These are phyloP conservation scores for Mycena sanguinolenta DNA, from an alignment of 768 basidiomycete species.

Conservation along the genomic window DNA sequence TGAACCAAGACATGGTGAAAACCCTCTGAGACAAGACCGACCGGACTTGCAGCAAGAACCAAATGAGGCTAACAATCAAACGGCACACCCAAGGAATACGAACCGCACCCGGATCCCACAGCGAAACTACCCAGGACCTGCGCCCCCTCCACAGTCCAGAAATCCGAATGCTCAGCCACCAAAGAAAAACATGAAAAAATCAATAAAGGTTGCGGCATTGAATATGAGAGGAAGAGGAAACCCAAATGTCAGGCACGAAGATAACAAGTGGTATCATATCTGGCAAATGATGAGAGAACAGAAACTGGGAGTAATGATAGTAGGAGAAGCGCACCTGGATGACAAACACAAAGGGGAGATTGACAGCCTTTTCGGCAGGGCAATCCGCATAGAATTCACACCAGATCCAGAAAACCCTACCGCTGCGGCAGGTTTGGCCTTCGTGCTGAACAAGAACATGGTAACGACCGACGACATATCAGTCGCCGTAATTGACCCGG, in stretches of 20 bases:
- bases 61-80: too few relatives aligned
- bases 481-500: background rate
- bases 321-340: too few relatives aligned
- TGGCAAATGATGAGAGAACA: too few relatives aligned
- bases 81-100: background rate
- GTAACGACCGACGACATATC: background rate
- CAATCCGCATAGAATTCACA: background rate
- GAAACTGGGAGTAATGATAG: too few relatives aligned
- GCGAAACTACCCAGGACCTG: slow-evolving; percentile 14
- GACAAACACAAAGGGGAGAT: too few relatives aligned
- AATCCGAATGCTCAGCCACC: background rate
- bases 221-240: too few relatives aligned
- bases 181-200: slow-evolving; percentile 26
- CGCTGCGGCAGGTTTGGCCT: background rate
- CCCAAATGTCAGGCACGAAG: too few relatives aligned
- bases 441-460: background rate
- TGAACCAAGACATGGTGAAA: too few relatives aligned
- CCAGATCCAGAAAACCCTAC: background rate
- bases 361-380: background rate
- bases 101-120: background rate
- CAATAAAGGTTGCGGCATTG: background rate
- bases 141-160: background rate
- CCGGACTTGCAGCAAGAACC: too few relatives aligned
- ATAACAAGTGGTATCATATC: too few relatives aligned
- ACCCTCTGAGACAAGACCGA: too few relatives aligned